A percentile compares a stretch with the other conserved stretches of the same genome.
These are phyloP conservation scores for Retiboletus flavoniger DNA, from an alignment of 1,284 basidiomycete species.

Conservation along the genomic window DNA sequence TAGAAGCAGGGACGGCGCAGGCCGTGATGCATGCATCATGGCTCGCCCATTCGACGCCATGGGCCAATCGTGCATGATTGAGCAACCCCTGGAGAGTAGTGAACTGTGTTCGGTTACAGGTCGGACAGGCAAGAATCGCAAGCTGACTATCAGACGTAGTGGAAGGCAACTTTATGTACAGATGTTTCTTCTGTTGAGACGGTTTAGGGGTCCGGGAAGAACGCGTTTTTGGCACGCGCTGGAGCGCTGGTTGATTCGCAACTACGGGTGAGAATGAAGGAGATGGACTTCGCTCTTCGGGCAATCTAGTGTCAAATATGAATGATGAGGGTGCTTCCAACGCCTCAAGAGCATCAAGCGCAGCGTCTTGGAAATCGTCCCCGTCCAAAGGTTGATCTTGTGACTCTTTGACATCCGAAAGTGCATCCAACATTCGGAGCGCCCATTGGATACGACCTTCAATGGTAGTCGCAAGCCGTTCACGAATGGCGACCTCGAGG, in stretches of 20 bases:
- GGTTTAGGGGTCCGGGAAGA: constrained; percentile 35
- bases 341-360: constrained; percentile 54
- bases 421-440: constrained; percentile 50
- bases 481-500: constrained; percentile 60
- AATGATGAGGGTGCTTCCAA: constrained; percentile 53
- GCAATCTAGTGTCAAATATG: constrained; percentile 41
- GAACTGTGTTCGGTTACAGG: constrained; percentile 62
- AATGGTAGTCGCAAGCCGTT: constrained; percentile 54
- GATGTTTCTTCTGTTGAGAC: constrained; percentile 41
- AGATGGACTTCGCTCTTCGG: constrained; percentile 34
- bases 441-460: constrained; percentile 70
- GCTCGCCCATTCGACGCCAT: constrained; percentile 66
- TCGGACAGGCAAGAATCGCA: constrained; percentile 56
- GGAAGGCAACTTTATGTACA: constrained; percentile 43
- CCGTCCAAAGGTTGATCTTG: constrained; percentile 17
- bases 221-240: constrained; percentile 36
- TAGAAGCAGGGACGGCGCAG: constrained; percentile 51
- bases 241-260: constrained; percentile 15
- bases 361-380: constrained; percentile 47
- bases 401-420: constrained; percentile 31
- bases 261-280: constrained; percentile 22
- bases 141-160: constrained; percentile 36
- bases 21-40: constrained; percentile 73
- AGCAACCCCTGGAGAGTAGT: constrained; percentile 73
- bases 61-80: constrained; percentile 70